Evolutionary conservation across 352 stramenopile species (phyloP).

Genomic region (Thalassiosira mediterranea): DNA sequence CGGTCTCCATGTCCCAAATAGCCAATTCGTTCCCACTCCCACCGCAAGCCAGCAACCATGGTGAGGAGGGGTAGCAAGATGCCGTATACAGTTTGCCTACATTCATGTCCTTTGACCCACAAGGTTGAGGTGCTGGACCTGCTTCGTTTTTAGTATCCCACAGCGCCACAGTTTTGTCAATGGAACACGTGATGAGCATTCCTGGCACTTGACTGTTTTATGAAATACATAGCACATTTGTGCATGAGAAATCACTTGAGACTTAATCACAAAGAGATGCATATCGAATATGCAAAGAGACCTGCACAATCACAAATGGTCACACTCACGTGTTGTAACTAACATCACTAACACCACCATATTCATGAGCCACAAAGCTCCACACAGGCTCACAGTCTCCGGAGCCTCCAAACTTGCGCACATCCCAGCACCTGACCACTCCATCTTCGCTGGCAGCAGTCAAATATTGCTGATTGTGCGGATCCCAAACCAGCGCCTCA

Average conservation of each 20-base stretch:
- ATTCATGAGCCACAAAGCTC: conserved; percentile 91
- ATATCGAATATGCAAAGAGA: too few relatives aligned
- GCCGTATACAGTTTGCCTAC: conserved; percentile 82
- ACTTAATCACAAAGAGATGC: too few relatives aligned
- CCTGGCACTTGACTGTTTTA: conserved; percentile 89
- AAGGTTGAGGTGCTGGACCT: conserved; percentile 46
- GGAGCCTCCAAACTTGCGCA: conserved; percentile 91
- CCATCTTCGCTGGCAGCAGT: conserved; percentile 94
- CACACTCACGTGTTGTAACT: conserved; percentile 81
- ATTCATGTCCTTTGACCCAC: conserved; percentile 82
- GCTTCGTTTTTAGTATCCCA: conserved; percentile 88
- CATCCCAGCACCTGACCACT: conserved; percentile 92
- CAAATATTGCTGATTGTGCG: conserved; percentile 90
- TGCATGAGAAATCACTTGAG: too few relatives aligned
- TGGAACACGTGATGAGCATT: conserved; percentile 93
- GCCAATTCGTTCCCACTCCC: conserved; percentile 80
- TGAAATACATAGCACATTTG: too few relatives aligned
- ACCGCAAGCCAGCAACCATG: conserved; percentile 80
- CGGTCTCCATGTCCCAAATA: conserved; percentile 80
- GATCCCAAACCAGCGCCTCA: conserved; percentile 92
- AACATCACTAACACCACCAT: conserved; percentile 82
- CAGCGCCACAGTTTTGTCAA: conserved; percentile 98
- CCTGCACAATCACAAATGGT: too few relatives aligned
- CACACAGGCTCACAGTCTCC: conserved; percentile 90
- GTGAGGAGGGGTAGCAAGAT: conserved; percentile 80